Evolutionary conservation across 768 basidiomycete genomes (phyloP), one percentile per base, ranked within the genome.

Genomic region (Leccinum subtestaceum): DNA sequence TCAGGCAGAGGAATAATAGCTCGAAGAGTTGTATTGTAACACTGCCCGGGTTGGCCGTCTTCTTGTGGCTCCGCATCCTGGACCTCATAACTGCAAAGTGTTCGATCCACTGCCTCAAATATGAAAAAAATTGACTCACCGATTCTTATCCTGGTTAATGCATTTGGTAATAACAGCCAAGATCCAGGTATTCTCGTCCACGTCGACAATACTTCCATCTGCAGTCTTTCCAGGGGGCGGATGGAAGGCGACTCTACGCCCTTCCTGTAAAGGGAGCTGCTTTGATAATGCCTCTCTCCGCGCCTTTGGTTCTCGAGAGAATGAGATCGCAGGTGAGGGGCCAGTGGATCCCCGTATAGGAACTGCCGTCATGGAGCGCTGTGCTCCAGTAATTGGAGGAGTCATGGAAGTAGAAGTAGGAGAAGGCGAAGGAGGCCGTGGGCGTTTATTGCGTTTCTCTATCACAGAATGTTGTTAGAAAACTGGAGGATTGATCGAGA

Each of bases 21-120:
- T 52, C 81, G 81, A 23, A 88, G 76, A 8, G 83, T 86, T 3
- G 92, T 87, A 59, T 82, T 84, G 65, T 91, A 93, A 61, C 79
- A 79, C 75, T 75, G 76, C 67, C 87, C 88, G 21, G 88, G 86
- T 62, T 88, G 81, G 9, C 89, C 87, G 55, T 90, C 87, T 69
- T 91, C 91, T 71, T 90, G 87, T 19, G 88, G 87, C 63, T 94
- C 91, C 40, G 83, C 85, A 67, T 93, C 92, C 72, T 91, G 89
- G 0, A 94, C 92, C 71, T 92, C 90, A 63, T 93, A 93, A 62
- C 89, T 93, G 59, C 13, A 45, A 9, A 32, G 32, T 52, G 17
- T 50, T 56, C 8, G 7, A 5, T 55, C 9, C 32, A 31, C 32
- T 58, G 25, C 40, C 43, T 6, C 32, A 34, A 25, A 31, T 29